Conservation (phyloP, 2,329 filamentous ascomycete genomes). For the Claviceps lovelessii region DNA sequence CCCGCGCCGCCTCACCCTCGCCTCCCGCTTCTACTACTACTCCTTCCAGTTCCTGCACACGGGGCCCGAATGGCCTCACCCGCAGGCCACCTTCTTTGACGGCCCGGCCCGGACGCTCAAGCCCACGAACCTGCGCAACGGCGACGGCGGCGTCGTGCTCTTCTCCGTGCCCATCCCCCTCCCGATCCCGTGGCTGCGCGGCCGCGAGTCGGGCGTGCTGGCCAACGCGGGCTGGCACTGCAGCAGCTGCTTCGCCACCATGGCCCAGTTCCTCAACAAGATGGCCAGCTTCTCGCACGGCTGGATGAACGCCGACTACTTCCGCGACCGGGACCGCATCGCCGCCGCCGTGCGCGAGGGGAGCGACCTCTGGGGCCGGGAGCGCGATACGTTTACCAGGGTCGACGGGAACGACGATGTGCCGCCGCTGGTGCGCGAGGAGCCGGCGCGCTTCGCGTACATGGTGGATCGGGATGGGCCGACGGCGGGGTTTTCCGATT, state of each 20-base stretch:
- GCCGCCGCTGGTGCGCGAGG: slow-evolving; percentile 30
- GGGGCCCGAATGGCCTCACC: slow-evolving; percentile 36
- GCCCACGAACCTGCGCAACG: slow-evolving; percentile 38
- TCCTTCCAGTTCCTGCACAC: slow-evolving; percentile 36
- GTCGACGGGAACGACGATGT: slow-evolving; percentile 38
- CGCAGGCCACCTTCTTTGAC: slow-evolving; percentile 42
- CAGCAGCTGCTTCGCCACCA: slow-evolving; percentile 43
- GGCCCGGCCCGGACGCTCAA: slow-evolving; percentile 29
- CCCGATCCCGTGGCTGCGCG: slow-evolving; percentile 16
- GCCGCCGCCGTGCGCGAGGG: slow-evolving; percentile 36
- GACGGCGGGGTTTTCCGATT: slow-evolving; percentile 34
- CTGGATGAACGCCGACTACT: slow-evolving; percentile 35
- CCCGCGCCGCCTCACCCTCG: slow-evolving; percentile 37
- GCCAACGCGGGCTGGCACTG: slow-evolving; percentile 46
- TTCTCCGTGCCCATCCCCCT: neutral
- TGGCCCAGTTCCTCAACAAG: slow-evolving; percentile 41
- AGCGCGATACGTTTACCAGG: slow-evolving; percentile 30
- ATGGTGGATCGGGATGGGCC: slow-evolving; percentile 31
- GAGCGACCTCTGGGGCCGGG: slow-evolving; percentile 39
- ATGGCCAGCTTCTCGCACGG: slow-evolving; percentile 42
- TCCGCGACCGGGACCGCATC: slow-evolving; percentile 32
- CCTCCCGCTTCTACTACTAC: slow-evolving; percentile 42
- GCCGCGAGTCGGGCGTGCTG: slow-evolving; percentile 29
- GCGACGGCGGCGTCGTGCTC: slow-evolving; percentile 22
- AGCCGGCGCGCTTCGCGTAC: slow-evolving; percentile 28